A percentile compares a stretch with the other conserved stretches of the same genome.
Evolutionary conservation across 2,329 filamentous ascomycete genomes (phyloP).

Genomic region (Thielaviopsis punctulata): DNA sequence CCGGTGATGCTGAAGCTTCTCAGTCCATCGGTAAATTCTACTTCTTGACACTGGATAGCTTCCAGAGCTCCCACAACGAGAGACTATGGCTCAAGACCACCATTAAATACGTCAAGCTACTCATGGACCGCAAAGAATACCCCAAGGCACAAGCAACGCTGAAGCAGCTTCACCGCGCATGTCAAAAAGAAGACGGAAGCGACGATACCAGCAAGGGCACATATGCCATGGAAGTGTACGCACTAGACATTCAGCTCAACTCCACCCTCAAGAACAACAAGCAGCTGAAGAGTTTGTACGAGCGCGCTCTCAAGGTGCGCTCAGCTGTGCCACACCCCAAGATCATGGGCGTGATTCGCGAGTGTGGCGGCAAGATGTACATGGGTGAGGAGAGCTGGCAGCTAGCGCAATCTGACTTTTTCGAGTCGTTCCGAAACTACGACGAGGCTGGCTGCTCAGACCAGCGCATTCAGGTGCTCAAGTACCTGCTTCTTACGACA

Average conservation of each 20-base stretch:
- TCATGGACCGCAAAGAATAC: slow-evolving; percentile 85
- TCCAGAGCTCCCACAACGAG: slow-evolving; percentile 96
- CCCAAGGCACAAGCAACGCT: slow-evolving; percentile 63
- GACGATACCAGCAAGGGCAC: slow-evolving; percentile 93
- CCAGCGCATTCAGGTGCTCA: slow-evolving; percentile 91
- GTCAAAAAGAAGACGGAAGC: slow-evolving; percentile 69
- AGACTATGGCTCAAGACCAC: slow-evolving; percentile 95
- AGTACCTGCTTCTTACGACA: slow-evolving; percentile 87
- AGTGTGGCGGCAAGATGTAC: slow-evolving; percentile 99
- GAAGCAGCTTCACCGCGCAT: slow-evolving; percentile 73
- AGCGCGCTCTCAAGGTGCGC: slow-evolving; percentile 75
- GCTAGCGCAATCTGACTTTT: slow-evolving; percentile 91
- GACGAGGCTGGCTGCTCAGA: slow-evolving; percentile 82
- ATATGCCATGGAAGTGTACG: slow-evolving; percentile 88
- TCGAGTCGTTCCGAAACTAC: slow-evolving; percentile 97
- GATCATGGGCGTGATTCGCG: slow-evolving; percentile 97
- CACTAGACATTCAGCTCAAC: slow-evolving; percentile 97
- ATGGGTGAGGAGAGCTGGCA: slow-evolving; percentile 99
- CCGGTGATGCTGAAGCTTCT: slow-evolving; percentile 47
- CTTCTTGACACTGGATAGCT: slow-evolving; percentile 78
- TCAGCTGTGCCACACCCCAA: slow-evolving; percentile 97
- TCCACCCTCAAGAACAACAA: slow-evolving; percentile 95
- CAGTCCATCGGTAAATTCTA: slow-evolving; percentile 91
- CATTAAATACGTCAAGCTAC: slow-evolving; percentile 84
- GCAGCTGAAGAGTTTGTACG: slow-evolving; percentile 81